Conservation (phyloP, 2,329 filamentous ascomycete genomes). For the Beauveria rudraprayagi region DNA sequence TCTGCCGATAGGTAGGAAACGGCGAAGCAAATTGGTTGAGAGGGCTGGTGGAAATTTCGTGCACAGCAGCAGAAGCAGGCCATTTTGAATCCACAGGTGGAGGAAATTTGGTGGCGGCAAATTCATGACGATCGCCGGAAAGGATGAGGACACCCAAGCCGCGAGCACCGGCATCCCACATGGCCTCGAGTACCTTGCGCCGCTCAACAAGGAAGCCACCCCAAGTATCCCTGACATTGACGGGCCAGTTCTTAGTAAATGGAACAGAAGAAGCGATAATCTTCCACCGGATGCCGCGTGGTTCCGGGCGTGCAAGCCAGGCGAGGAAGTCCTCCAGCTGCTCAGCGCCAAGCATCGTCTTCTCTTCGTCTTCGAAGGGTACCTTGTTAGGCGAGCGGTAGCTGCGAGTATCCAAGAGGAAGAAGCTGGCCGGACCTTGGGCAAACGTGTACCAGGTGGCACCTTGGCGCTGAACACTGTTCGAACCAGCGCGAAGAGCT, state of each 20-base stretch:
- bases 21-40: conserved; percentile 92
- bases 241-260: conserved; percentile 95
- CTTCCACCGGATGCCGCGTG: conserved; percentile 82
- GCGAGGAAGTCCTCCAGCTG: conserved; percentile 74
- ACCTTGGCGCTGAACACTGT: conserved; percentile 32
- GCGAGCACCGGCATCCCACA: conserved; percentile 77
- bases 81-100: conserved; percentile 54
- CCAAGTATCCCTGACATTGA: conserved; percentile 88
- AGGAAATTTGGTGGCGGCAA: conserved; percentile 76
- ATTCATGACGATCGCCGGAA: conserved; percentile 93
- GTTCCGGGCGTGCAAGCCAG: conserved; percentile 67
- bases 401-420: conserved; percentile 85
- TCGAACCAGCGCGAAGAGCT: conserved; percentile 41
- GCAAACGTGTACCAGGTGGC: conserved; percentile 84
- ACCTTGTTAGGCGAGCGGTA: conserved; percentile 65
- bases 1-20: conserved; percentile 72
- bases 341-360: conserved; percentile 77
- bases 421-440: conserved; percentile 87
- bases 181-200: conserved; percentile 70
- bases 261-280: conserved; percentile 84
- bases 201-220: conserved; percentile 83
- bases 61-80: conserved; percentile 57
- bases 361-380: conserved; percentile 53
- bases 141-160: conserved; percentile 75
- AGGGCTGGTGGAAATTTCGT: conserved; percentile 89